Conservation (phyloP, 805 yeast species). For the Suhomyces tanzawaensis region DNA sequence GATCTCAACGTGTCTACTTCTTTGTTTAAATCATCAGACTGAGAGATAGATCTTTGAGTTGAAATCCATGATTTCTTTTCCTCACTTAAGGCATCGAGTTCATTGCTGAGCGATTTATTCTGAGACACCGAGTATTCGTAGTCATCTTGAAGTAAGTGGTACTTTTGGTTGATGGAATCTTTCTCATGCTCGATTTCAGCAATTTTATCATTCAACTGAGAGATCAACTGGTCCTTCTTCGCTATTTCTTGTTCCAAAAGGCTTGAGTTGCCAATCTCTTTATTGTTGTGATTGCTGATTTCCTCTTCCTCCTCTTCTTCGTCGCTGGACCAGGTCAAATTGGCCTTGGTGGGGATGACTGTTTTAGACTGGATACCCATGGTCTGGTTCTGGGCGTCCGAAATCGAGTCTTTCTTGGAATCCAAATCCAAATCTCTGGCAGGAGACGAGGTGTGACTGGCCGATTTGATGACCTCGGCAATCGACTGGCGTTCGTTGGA, state of each 20-base stretch:
- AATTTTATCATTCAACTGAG: slow-evolving; percentile 8
- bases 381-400: slow-evolving; percentile 17
- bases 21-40: slow-evolving; percentile 6
- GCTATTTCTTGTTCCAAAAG: slow-evolving; percentile 3
- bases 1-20: slow-evolving; percentile 32
- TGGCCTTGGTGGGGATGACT: slow-evolving; percentile 82
- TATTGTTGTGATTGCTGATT: background rate
- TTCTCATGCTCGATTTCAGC: slow-evolving; percentile 7
- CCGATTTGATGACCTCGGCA: background rate
- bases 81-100: slow-evolving; percentile 18
- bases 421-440: background rate
- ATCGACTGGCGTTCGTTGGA: background rate
- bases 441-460: slow-evolving; percentile 2
- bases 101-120: slow-evolving; percentile 18
- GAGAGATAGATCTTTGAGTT: background rate
- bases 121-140: slow-evolving; percentile 19
- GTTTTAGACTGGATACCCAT: slow-evolving; percentile 59
- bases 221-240: slow-evolving; percentile 7
- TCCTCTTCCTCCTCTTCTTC: slow-evolving; percentile 55
- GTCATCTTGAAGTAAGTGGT: slow-evolving; percentile 21
- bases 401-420: slow-evolving; percentile 2
- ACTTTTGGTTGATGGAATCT: slow-evolving; percentile 14
- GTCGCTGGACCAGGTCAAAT: slow-evolving; percentile 84
- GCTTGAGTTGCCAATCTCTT: background rate
- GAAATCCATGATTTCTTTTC: slow-evolving; percentile 13